Conservation (phyloP, 2,329 filamentous ascomycete genomes). For the Pyrenophora graminea region DNA sequence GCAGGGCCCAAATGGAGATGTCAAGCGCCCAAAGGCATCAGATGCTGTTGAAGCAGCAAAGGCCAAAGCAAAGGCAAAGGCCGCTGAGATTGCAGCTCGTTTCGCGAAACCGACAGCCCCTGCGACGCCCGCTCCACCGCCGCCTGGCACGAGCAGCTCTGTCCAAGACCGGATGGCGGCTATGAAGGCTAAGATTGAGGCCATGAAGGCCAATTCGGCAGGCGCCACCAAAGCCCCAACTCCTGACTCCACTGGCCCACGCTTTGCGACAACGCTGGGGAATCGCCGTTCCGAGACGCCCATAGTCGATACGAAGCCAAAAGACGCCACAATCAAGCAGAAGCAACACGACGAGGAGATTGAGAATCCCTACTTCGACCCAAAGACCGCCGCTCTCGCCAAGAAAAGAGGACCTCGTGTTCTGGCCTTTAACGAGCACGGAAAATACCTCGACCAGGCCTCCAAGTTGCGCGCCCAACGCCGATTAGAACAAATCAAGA, state of each 20-base stretch:
- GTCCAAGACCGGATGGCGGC: slow-evolving; percentile 36
- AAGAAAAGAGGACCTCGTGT: slow-evolving; percentile 67
- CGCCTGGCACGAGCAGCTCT: slow-evolving; percentile 14
- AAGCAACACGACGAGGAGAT: slow-evolving; percentile 59
- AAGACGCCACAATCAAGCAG: slow-evolving; percentile 37
- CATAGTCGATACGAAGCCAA: slow-evolving; percentile 35
- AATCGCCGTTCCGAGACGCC: slow-evolving; percentile 56
- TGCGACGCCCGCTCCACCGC: slow-evolving; percentile 16
- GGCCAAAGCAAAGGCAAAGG: slow-evolving; percentile 41
- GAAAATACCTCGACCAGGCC: slow-evolving; percentile 95
- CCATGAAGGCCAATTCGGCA: slow-evolving; percentile 63
- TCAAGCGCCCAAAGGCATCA: slow-evolving; percentile 47
- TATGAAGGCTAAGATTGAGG: slow-evolving; percentile 36
- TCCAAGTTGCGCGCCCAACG: slow-evolving; percentile 86
- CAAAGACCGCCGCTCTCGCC: slow-evolving; percentile 60
- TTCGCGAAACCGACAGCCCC: slow-evolving; percentile 31
- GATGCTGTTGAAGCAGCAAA: slow-evolving; percentile 39
- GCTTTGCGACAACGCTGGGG: slow-evolving; percentile 60
- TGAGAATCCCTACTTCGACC: slow-evolving; percentile 83
- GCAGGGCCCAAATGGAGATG: slow-evolving; percentile 35
- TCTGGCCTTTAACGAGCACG: slow-evolving; percentile 89
- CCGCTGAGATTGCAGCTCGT: slow-evolving; percentile 41
- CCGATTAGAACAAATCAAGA: slow-evolving; percentile 91
- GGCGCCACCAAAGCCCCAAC: slow-evolving; percentile 52
- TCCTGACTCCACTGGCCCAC: slow-evolving; percentile 53